Conservation (phyloP, 192 early-diverging fungal genomes). For the Backusella tuberculispora region DNA sequence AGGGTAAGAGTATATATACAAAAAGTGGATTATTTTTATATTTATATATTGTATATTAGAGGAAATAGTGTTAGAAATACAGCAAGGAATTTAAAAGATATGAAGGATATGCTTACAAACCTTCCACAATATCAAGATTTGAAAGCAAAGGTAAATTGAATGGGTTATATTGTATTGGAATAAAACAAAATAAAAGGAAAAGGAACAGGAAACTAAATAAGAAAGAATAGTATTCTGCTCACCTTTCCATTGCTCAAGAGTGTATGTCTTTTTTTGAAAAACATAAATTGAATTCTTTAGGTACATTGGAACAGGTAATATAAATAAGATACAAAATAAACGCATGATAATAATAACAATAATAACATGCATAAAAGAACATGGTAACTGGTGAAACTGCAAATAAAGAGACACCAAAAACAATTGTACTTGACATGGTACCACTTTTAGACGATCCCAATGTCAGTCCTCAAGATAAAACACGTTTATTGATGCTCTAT, state of each 20-base stretch:
- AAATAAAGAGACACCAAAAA: conserved; percentile 68
- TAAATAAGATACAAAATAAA: background rate
- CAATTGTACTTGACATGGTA: conserved; percentile 78
- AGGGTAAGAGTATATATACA: background rate
- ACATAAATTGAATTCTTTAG: conserved; percentile 67
- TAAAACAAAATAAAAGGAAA: background rate
- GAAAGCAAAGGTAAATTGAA: conserved; percentile 57
- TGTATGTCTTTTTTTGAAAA: conserved; percentile 78
- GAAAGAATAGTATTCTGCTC: conserved; percentile 66
- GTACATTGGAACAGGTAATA: conserved; percentile 70
- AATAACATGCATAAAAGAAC: conserved; percentile 45
- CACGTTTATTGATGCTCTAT: conserved; percentile 80
- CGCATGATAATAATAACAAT: too few species aligned
- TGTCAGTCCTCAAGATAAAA: conserved; percentile 66
- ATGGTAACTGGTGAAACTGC: conserved; percentile 80
- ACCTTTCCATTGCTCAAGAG: conserved; percentile 86
- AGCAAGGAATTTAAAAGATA: conserved; percentile 72
- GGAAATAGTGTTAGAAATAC: conserved; percentile 45
- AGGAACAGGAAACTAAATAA: background rate
- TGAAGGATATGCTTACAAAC: conserved; percentile 85
- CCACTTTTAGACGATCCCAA: conserved; percentile 75
- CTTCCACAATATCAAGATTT: conserved; percentile 87
- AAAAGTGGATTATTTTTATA: background rate
- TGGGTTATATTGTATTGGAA: too few species aligned
- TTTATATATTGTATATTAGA: background rate